Evolutionary conservation across 139 green algal species (phyloP), one percentile per base, ranked within the genome.

Genomic region (Klebsormidium nitens): DNA sequence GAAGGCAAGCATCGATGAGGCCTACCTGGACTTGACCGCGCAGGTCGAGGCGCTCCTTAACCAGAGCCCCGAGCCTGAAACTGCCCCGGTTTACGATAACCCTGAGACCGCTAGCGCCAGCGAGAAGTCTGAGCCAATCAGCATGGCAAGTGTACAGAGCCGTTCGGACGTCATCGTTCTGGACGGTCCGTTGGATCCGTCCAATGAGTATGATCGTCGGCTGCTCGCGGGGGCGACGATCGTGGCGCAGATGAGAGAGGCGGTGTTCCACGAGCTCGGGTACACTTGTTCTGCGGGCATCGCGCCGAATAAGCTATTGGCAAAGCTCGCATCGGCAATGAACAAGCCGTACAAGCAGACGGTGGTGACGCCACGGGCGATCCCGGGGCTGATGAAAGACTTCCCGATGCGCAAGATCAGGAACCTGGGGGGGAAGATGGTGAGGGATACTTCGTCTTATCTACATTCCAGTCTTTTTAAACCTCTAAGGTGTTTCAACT

Each of bases 1-100:
- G 65, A 87, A 87, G 63, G 91, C 91, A 0, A 87, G 74, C 32
- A 93, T 97, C 31, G 92, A 97, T 47, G 92, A 97, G 71, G 87
- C 87, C 0, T 97, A 93, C 74, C 66, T 96, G 8, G 92, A 97
- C 70, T 59, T 95, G 5, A 95, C 91, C 0, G 26, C 36, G 5
- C 17, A 36, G 39, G 77, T 82, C 28, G 28, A 17, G 44, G 17
- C 17, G 19, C 44, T 14, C 44, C 17, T 19, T 52, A 19, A 52
- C 44, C 44, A n/a, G n/a, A n/a, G n/a, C n/a, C n/a, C n/a, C n/a
- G n/a, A n/a, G n/a, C n/a, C n/a, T n/a, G n/a, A n/a, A n/a, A n/a
- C n/a, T n/a, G n/a, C n/a, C n/a, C n/a, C n/a, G n/a, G n/a, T n/a
- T n/a, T n/a, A n/a, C n/a, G n/a, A n/a, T n/a, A n/a, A n/a, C n/a